Evolutionary conservation across 2,329 filamentous ascomycete genomes (phyloP), one percentile per base, ranked within the genome.

Genomic region (Thielaviopsis ethacetica): DNA sequence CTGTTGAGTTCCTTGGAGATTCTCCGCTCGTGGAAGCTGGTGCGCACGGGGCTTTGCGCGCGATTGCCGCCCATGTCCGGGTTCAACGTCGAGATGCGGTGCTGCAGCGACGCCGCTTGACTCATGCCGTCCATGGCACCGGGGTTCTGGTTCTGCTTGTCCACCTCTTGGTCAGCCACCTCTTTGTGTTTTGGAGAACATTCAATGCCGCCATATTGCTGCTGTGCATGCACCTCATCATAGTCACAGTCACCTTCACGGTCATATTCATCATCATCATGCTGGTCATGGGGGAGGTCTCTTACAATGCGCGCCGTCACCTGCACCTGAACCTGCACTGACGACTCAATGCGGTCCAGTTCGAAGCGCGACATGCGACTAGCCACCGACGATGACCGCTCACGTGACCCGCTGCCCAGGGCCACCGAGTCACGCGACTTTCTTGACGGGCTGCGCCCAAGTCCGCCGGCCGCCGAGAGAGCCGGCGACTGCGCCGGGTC

Each of bases 241-340:
- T 63, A 59, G 53, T 67, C 62, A 50, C 67, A 63, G 26, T 67
- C 64, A 60, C 67, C 65, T 52, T 73, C 71, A 59, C 70, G 71
- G 5, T 76, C 78, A 63, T 71, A 68, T 21, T 75, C 70, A 44
- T n/a, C n/a, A n/a, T n/a, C n/a, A n/a, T n/a, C n/a, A n/a, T n/a
- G n/a, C n/a, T 76, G 68, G 63, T 80, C 76, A 56, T 75, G 70
- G 38, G 30, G 69, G 12, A 78, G 74, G 63, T 86, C 85, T 54
- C 88, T 82, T 44, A 95, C 75, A 63, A 95, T 95, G 56, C 85
- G 82, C 54, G 91, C 88, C 19, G 86, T 93, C 12, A 95, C 90
- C 53, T 90, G 91, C n/a, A 95, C 82, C 0, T 34, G 30, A 4
- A 10, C 30, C 30, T 34, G 30, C 30, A 34, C 30, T 34, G 88